A percentile compares a stretch with the other conserved stretches of the same genome.
Evolutionary conservation across 2,329 filamentous ascomycete genomes (phyloP).

Genomic region (Phialophora macrospora): DNA sequence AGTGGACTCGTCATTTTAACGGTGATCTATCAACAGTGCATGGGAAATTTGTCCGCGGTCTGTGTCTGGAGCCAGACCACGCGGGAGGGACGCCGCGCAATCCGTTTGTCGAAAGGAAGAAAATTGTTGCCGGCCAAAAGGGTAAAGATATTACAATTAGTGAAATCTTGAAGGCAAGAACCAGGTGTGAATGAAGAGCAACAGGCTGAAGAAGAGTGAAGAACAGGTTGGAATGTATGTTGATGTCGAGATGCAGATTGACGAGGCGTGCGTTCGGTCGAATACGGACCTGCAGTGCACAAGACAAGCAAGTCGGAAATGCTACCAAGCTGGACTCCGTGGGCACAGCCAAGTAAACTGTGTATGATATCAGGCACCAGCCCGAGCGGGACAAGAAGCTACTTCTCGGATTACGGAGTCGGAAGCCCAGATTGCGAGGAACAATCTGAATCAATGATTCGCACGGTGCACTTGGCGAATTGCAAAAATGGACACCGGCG

Average conservation of each 20-base stretch:
- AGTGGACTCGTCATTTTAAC: constrained; percentile 24
- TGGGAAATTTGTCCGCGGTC: neutral
- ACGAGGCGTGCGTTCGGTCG: neutral
- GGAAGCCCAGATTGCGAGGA: neutral
- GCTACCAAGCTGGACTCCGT: neutral
- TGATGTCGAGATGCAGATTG: neutral
- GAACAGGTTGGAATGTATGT: neutral
- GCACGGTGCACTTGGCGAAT: constrained; percentile 4
- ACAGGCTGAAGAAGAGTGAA: constrained; percentile 4
- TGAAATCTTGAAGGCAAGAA: neutral
- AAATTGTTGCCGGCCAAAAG: neutral
- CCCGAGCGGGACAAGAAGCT: neutral
- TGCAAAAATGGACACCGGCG: neutral
- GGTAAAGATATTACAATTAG: neutral
- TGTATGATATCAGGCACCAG: neutral
- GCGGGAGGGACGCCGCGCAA: neutral
- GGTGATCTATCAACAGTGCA: constrained; percentile 7
- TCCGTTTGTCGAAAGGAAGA: neutral
- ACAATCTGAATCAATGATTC: constrained; percentile 8
- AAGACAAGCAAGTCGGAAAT: neutral
- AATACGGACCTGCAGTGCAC: neutral
- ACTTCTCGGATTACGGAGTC: neutral
- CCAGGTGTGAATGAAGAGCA: neutral
- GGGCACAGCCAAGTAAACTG: neutral
- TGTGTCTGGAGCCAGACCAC: neutral